A percentile compares a stretch with the other conserved stretches of the same genome.
phyloP scores from a whole-genome alignment of 129 eudicot genomes.

The Kitagawia praeruptora region DNA sequence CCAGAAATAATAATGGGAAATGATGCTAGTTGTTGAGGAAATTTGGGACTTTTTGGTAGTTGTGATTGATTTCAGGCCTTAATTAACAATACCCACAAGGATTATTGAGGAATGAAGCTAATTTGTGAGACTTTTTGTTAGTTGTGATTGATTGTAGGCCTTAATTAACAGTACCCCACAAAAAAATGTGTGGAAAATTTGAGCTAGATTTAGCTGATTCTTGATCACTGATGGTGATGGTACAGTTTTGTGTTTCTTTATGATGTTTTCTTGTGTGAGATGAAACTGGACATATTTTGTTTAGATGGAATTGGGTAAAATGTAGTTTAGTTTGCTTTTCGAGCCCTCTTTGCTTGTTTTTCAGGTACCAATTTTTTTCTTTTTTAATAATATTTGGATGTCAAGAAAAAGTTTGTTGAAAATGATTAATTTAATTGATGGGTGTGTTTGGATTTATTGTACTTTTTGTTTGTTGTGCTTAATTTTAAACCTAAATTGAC shows the following conservation, averaged over 20 bases:
- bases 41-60: background rate
- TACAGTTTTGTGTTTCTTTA: background rate
- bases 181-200: background rate
- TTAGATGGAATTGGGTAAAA: background rate
- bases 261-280: background rate
- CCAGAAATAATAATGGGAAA: background rate
- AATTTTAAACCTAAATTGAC: too few species aligned
- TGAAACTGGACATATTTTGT: background rate
- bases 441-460: background rate
- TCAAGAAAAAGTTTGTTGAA: background rate
- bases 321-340: background rate
- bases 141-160: background rate
- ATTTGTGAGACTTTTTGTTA: background rate
- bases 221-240: background rate
- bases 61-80: background rate
- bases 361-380: background rate
- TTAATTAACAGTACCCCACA: background rate
- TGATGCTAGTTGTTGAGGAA: background rate
- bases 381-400: background rate
- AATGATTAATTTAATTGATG: background rate
- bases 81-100: background rate
- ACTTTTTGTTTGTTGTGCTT: too few species aligned
- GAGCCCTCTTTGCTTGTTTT: slow-evolving; percentile 18
- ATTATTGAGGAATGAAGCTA: background rate
- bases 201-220: background rate